Percentiles rank a stretch among this genome's conserved stretches.
These are phyloP conservation scores for Begonia peltatifolia DNA, from an alignment of 306 rosid genomes.

Conservation along the genomic window DNA sequence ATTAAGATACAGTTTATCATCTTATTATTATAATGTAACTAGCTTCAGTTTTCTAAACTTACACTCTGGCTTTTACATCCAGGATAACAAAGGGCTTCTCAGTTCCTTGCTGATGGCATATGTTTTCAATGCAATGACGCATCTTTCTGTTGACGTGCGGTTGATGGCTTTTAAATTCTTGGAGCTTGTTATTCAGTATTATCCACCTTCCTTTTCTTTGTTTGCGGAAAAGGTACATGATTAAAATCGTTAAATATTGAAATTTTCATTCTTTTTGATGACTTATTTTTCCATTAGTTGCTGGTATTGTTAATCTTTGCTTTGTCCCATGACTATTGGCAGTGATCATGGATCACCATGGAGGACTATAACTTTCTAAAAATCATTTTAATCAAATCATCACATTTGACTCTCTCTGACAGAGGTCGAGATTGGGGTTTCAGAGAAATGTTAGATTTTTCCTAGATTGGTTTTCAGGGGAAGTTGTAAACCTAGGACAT, in stretches of 20 bases:
- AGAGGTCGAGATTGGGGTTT: too few relatives aligned
- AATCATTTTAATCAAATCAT: too few relatives aligned
- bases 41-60: background rate
- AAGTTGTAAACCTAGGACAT: too few relatives aligned
- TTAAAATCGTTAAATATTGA: conserved; percentile 4
- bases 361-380: too few relatives aligned
- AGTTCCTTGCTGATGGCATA: conserved; percentile 58
- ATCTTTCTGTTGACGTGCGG: conserved; percentile 59
- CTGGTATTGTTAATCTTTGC: too few relatives aligned
- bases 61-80: conserved; percentile 4
- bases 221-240: conserved; percentile 64
- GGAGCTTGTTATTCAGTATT: conserved; percentile 52
- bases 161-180: conserved; percentile 70
- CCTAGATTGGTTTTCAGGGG: too few relatives aligned
- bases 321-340: too few relatives aligned
- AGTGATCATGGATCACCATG: too few relatives aligned
- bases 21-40: too few relatives aligned
- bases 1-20: too few relatives aligned
- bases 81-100: conserved; percentile 68
- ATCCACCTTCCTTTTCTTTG: conserved; percentile 52
- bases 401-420: too few relatives aligned
- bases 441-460: too few relatives aligned
- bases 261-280: conserved; percentile 3
- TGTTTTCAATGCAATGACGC: conserved; percentile 79
- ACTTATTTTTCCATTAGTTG: conserved; percentile 3